Percentiles rank a stretch among this genome's conserved stretches.
Conservation (phyloP, 1,284 basidiomycete species). For the Melampsora larici-populina region DNA sequence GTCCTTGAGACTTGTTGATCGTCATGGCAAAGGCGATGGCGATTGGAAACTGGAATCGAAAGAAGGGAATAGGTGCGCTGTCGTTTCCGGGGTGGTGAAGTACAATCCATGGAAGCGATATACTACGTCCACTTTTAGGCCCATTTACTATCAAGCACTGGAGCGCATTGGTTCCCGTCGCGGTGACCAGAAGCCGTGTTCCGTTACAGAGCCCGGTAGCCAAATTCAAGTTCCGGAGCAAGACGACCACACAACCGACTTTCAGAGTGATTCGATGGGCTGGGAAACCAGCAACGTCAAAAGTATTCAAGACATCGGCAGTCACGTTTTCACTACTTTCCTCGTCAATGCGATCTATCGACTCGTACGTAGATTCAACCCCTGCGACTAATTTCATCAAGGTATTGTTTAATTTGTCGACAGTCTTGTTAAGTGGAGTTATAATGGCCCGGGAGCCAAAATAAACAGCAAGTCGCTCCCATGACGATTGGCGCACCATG, state of each 20-base stretch:
- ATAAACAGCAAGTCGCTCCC: too few relatives aligned
- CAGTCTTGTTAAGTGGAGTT: too few relatives aligned
- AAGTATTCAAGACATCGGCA: not conserved
- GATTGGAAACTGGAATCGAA: not conserved
- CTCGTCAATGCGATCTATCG: not conserved
- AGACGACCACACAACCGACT: not conserved
- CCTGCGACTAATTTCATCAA: too few relatives aligned
- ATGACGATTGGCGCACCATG: too few relatives aligned
- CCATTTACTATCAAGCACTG: not conserved
- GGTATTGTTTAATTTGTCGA: too few relatives aligned
- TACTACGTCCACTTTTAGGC: not conserved
- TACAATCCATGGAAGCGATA: not conserved
- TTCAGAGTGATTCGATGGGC: not conserved
- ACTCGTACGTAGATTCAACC: not conserved
- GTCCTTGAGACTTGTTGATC: slow-evolving; percentile 24
- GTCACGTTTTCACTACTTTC: not conserved
- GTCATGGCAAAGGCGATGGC: slow-evolving; percentile 10
- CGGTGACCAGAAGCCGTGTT: not conserved
- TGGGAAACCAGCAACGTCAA: not conserved
- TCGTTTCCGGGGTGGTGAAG: not conserved
- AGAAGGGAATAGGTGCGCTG: not conserved
- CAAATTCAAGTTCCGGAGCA: not conserved
- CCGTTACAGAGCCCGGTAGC: too few relatives aligned
- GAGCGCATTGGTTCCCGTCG: not conserved
- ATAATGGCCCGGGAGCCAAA: too few relatives aligned